A percentile compares a stretch with the other conserved stretches of the same genome.
Conservation (phyloP, 2,329 filamentous ascomycete genomes). For the Paraphaeosphaeria sporulosa region DNA sequence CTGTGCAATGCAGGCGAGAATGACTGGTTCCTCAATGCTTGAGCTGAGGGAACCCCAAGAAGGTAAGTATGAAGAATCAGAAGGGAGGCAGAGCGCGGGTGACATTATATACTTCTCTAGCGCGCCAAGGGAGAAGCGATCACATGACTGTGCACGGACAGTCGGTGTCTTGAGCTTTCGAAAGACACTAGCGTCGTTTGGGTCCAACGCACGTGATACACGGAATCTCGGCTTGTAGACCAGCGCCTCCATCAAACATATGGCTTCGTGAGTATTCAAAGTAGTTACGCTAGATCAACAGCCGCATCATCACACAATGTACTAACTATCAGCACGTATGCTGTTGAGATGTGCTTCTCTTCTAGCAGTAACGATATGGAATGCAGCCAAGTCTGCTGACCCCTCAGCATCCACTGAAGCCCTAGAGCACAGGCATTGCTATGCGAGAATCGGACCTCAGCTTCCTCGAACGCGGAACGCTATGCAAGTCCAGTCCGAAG, state of each 20-base stretch:
- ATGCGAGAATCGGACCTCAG: neutral
- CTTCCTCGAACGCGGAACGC: neutral
- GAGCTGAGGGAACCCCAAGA: constrained; percentile 42
- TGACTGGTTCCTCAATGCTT: constrained; percentile 38
- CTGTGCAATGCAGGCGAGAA: constrained; percentile 48
- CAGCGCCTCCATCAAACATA: too few species aligned
- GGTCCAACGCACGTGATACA: too few species aligned
- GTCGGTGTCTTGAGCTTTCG: neutral
- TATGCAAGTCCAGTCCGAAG: neutral
- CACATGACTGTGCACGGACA: neutral
- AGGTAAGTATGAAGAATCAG: constrained; percentile 39
- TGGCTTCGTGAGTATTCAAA: too few species aligned
- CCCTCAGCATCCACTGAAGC: neutral
- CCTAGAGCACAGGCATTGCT: neutral
- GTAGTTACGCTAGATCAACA: too few species aligned
- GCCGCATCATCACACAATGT: neutral
- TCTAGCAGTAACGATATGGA: neutral
- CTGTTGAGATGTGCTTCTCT: neutral
- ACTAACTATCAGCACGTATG: neutral
- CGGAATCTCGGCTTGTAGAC: neutral
- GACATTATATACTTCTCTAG: neutral
- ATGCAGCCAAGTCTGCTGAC: neutral
- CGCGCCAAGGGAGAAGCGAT: neutral
- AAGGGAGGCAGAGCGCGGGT: constrained; percentile 1
- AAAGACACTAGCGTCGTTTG: neutral